Evolutionary conservation across 495 filamentous ascomycete species (phyloP).

Genomic region (Cercophora newfieldiana): DNA sequence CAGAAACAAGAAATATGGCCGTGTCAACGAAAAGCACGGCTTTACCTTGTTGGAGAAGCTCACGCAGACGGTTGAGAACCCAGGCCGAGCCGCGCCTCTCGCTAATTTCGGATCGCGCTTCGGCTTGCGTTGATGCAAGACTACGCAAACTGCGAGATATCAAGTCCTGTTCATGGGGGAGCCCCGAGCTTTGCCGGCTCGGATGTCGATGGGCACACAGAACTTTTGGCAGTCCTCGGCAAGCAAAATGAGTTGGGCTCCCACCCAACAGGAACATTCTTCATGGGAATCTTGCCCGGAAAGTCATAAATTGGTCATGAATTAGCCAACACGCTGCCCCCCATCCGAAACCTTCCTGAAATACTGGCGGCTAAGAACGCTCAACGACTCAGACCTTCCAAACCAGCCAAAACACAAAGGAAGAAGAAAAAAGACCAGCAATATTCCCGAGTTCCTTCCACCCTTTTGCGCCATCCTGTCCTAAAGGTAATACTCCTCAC

Average conservation of each 20-base stretch:
- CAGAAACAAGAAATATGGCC: slow-evolving; percentile 87
- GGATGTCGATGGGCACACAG: neutral
- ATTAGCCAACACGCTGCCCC: slow-evolving; percentile 11
- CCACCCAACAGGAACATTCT: neutral
- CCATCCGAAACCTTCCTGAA: neutral
- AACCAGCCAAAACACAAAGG: neutral
- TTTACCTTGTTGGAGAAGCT: slow-evolving; percentile 88
- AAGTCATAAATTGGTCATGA: slow-evolving; percentile 21
- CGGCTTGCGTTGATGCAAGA: slow-evolving; percentile 56
- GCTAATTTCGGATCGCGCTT: slow-evolving; percentile 68
- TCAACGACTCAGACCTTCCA: slow-evolving; percentile 12
- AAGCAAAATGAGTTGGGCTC: neutral
- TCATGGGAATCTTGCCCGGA: neutral
- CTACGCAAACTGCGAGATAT: neutral
- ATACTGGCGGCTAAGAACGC: slow-evolving; percentile 3
- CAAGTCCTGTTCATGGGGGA: neutral
- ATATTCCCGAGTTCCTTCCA: neutral
- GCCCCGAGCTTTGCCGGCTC: too few relatives aligned
- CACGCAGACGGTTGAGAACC: slow-evolving; percentile 61
- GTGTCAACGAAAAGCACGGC: slow-evolving; percentile 87
- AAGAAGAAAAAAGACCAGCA: neutral
- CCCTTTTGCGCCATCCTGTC: slow-evolving; percentile 5
- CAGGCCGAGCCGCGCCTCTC: slow-evolving; percentile 60
- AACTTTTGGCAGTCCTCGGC: neutral
- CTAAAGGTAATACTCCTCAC: neutral